Conservation (phyloP, 352 stramenopile species). For the Pythium insidiosum region DNA sequence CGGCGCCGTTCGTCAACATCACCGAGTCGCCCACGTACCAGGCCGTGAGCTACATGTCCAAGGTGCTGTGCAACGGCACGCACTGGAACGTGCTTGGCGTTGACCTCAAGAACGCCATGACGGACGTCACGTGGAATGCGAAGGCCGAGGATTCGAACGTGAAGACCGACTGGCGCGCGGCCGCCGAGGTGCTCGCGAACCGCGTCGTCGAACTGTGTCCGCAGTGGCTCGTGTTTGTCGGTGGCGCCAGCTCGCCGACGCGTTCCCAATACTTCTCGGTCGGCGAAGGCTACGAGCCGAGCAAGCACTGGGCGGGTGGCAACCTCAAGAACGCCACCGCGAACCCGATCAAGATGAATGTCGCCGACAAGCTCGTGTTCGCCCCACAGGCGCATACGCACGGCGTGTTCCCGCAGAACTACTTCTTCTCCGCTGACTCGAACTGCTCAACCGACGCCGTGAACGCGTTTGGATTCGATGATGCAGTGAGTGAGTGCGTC, state of each 20-base stretch:
- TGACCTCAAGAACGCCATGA: conserved; percentile 50
- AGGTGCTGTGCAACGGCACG: conserved; percentile 32
- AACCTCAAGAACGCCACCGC: conserved; percentile 53
- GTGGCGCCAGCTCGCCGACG: conserved; percentile 37
- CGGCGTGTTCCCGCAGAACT: conserved; percentile 43
- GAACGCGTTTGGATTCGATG: conserved; percentile 16
- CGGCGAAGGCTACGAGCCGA: conserved; percentile 29
- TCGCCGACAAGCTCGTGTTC: conserved; percentile 56
- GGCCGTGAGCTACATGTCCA: conserved; percentile 31
- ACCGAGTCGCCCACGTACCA: conserved; percentile 35
- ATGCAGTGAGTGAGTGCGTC: conserved; percentile 23
- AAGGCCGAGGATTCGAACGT: conserved; percentile 12
- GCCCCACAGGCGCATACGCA: conserved; percentile 56
- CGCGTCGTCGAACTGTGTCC: conserved; percentile 37
- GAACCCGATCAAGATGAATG: conserved; percentile 29
- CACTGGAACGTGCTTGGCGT: conserved; percentile 71
- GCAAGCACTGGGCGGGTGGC: conserved; percentile 49
- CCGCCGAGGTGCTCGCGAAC: conserved; percentile 28
- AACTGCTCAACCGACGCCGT: conserved; percentile 29
- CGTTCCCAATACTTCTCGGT: conserved; percentile 27
- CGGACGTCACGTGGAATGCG: conserved; percentile 29
- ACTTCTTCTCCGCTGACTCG: conserved; percentile 34
- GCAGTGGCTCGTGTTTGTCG: conserved; percentile 59
- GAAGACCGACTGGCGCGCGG: conserved; percentile 34
- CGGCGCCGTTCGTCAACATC: conserved; percentile 35